Evolutionary conservation across 495 filamentous ascomycete genomes (phyloP).

Genomic region (Tetracladium marchalianum): DNA sequence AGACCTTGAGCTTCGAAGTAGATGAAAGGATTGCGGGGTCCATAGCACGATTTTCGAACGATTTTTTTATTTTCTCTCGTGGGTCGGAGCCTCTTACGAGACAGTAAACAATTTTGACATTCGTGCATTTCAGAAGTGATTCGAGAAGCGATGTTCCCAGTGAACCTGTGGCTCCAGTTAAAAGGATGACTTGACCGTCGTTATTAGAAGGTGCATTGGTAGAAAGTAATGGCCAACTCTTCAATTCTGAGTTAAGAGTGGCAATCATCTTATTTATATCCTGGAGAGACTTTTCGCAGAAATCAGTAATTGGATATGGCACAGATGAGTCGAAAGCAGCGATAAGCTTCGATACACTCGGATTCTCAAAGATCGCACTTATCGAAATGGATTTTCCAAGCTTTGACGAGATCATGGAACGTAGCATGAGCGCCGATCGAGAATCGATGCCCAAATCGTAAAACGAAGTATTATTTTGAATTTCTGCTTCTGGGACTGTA

Average conservation of each 20-base stretch:
- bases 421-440: slow-evolving; percentile 11
- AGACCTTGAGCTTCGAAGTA: slow-evolving; percentile 15
- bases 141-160: slow-evolving; percentile 14
- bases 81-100: slow-evolving; percentile 13
- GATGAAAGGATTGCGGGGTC: slow-evolving; percentile 9
- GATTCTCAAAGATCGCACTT: slow-evolving; percentile 15
- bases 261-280: slow-evolving; percentile 9
- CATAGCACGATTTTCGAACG: slow-evolving; percentile 5
- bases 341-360: slow-evolving; percentile 10
- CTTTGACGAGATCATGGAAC: slow-evolving; percentile 9
- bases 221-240: slow-evolving; percentile 10
- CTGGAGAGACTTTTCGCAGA: background rate
- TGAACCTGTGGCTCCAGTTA: slow-evolving; percentile 16
- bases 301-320: background rate
- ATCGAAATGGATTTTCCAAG: slow-evolving; percentile 10
- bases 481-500: slow-evolving; percentile 2
- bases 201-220: background rate
- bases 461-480: slow-evolving; percentile 15
- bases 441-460: slow-evolving; percentile 18
- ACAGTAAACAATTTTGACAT: slow-evolving; percentile 15
- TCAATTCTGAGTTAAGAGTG: slow-evolving; percentile 11
- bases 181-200: slow-evolving; percentile 12
- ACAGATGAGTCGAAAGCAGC: background rate
- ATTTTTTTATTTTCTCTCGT: background rate
- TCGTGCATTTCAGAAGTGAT: slow-evolving; percentile 1